Evolutionary conservation across 139 green algal species (phyloP), one percentile per base, ranked within the genome.

Genomic region (Micractinium conductrix): DNA sequence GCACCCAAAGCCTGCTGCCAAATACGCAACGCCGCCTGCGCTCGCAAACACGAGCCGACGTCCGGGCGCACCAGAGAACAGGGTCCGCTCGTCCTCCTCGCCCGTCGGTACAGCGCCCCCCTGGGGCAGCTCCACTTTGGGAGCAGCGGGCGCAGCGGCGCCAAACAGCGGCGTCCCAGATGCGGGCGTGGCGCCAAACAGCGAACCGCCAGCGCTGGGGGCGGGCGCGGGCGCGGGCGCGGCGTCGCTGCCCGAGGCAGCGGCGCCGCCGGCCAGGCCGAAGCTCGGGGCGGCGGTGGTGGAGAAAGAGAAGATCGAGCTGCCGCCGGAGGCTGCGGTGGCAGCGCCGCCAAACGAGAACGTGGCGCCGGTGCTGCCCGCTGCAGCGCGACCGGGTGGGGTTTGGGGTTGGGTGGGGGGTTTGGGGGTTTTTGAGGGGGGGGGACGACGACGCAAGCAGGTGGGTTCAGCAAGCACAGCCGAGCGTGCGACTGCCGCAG

Each of bases 31-130:
- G n/a, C n/a, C n/a, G n/a, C n/a, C n/a, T n/a, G n/a, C n/a, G n/a
- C n/a, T n/a, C n/a, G n/a, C n/a, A n/a, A n/a, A n/a, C n/a, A n/a
- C n/a, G n/a, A n/a, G n/a, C n/a, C n/a, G n/a, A n/a, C n/a, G n/a
- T n/a, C n/a, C 21, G 28, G 19, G 21, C 75, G 7, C n/a, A 83
- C 91, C 91, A 58, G 92, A 85, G 63, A 91, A 96, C 22, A 93
- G 69, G 1, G 80, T 88, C 17, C 74, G 69, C 87, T 98, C 95
- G 24, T 88, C 80, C 88, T 98, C 95, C 88, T 98, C 95, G 10
- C 95, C 95, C 3, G 94, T 98, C 14, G 89, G 73, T 68, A 89
- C 87, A 6, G 87, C 75, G 53, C 90, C 70, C 76, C 88, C 90
- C 67, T 63, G 84, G 30, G 92, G 87, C 42, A 85, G 78, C 40